These are phyloP conservation scores for Lecanicillium sp. DNA, from an alignment of 2,329 filamentous ascomycete genomes.

Conservation along the genomic window DNA sequence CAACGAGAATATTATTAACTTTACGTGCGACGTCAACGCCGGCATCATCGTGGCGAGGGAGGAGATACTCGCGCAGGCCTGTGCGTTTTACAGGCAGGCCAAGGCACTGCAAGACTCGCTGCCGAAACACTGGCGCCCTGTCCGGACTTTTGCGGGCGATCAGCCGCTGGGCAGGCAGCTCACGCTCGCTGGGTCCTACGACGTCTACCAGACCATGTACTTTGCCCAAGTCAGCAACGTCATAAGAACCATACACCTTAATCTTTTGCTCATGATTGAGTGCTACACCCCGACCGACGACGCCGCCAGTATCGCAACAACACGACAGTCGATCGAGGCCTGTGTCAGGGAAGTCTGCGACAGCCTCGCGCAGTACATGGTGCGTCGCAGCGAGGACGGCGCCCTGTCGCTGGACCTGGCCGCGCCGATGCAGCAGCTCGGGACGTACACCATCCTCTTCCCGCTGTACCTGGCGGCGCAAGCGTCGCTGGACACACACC, in stretches of 20 bases:
- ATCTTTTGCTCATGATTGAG: conserved; percentile 10
- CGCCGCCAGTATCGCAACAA: not conserved
- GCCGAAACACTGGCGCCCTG: conserved; percentile 9
- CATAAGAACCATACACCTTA: conserved; percentile 13
- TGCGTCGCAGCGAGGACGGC: conserved; percentile 7
- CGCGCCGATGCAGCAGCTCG: conserved; percentile 13
- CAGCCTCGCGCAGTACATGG: conserved; percentile 13
- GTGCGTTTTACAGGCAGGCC: conserved; percentile 2
- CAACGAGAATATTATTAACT: conserved; percentile 12
- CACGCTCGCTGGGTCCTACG: conserved; percentile 12
- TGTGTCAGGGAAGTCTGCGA: conserved; percentile 10
- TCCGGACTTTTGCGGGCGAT: not conserved
- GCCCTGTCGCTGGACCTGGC: conserved; percentile 8
- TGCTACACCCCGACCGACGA: not conserved
- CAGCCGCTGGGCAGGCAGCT: not conserved
- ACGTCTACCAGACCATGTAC: conserved; percentile 14
- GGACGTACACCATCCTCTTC: conserved; percentile 12
- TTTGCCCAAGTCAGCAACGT: conserved; percentile 16
- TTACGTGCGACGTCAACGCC: conserved; percentile 10
- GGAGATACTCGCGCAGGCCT: not conserved
- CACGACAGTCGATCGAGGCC: conserved; percentile 3
- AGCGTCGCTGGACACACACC: conserved; percentile 5
- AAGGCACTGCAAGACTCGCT: conserved; percentile 6
- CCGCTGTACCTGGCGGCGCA: conserved; percentile 13
- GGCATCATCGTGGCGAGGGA: conserved; percentile 4